Conservation (phyloP, 805 yeast genomes). For the Huiozyma naganishii region DNA sequence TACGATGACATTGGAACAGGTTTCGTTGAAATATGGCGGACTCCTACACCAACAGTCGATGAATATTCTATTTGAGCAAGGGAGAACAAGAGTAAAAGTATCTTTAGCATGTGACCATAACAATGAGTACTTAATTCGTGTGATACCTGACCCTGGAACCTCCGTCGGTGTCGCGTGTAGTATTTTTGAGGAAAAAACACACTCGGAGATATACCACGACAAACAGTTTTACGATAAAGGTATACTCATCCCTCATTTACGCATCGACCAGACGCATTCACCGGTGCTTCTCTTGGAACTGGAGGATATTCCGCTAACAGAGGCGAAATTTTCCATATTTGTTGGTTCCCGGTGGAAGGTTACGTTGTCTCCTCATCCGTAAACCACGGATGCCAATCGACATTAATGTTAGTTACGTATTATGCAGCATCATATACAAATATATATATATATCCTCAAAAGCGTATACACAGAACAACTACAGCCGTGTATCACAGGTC, state of each 20-base stretch:
- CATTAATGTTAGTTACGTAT: not conserved
- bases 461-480: not conserved
- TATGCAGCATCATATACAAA: not conserved
- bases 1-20: constrained; percentile 4
- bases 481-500: constrained; percentile 25
- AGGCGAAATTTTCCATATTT: not conserved
- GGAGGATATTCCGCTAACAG: constrained; percentile 2
- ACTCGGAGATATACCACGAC: constrained; percentile 5
- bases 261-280: constrained; percentile 1
- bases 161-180: constrained; percentile 7
- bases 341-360: constrained; percentile 7
- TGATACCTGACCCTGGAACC: constrained; percentile 6
- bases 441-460: not conserved
- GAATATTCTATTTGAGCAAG: constrained; percentile 5
- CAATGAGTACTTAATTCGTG: constrained; percentile 13
- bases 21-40: constrained; percentile 15
- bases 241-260: constrained; percentile 10
- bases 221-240: constrained; percentile 8
- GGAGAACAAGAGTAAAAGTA: constrained; percentile 7
- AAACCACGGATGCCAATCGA: not conserved
- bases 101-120: not conserved
- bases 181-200: constrained; percentile 13
- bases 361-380: not conserved
- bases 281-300: constrained; percentile 13
- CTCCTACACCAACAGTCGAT: constrained; percentile 11